Evolutionary conservation across 495 filamentous ascomycete species (phyloP).

Genomic region (Xylaria sp.): DNA sequence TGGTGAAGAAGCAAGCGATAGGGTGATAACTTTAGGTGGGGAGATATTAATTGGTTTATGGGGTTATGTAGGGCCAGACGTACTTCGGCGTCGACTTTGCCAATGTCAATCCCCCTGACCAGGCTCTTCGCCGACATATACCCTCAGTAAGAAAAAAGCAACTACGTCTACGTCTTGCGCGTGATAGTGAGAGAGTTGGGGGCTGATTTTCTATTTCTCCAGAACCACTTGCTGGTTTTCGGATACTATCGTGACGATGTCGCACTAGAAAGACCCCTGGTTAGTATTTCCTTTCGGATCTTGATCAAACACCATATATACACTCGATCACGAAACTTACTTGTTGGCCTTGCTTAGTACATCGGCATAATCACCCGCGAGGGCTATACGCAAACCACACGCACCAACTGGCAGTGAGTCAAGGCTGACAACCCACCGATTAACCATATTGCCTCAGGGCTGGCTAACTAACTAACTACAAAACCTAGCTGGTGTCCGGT

Average conservation of each 20-base stretch:
- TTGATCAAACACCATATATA: not conserved
- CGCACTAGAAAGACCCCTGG: not conserved
- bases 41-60: not conserved
- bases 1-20: too few relatives aligned
- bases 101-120: not conserved
- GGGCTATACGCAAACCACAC: not conserved
- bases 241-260: not conserved
- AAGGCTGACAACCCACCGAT: not conserved
- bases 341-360: not conserved
- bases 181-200: not conserved
- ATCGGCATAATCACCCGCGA: slow-evolving; percentile 12
- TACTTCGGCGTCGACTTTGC: slow-evolving; percentile 16
- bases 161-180: not conserved
- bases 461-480: not conserved
- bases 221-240: not conserved
- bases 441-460: not conserved
- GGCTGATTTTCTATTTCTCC: not conserved
- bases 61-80: not conserved
- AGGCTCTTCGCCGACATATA: not conserved
- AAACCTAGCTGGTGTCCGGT: slow-evolving; percentile 10
- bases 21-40: not conserved
- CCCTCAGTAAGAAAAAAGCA: not conserved
- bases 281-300: not conserved
- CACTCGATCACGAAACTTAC: not conserved
- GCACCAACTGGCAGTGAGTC: slow-evolving; percentile 8